Conservation (phyloP, 2,329 filamentous ascomycete species). For the Phyllosticta capitalensis region DNA sequence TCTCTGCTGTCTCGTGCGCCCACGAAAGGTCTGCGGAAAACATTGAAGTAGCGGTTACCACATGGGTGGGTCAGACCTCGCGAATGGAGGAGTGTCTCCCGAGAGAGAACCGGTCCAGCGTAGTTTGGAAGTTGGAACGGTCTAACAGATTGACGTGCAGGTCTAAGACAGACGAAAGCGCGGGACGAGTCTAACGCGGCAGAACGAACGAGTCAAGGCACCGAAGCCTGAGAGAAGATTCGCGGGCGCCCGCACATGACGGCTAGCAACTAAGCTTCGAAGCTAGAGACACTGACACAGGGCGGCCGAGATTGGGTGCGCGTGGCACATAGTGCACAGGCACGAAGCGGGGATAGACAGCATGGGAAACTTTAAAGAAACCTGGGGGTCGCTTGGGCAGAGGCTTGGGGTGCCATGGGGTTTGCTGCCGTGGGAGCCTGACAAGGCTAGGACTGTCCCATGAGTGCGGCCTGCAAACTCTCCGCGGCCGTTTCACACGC, state of each 20-base stretch:
- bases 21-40: conserved; percentile 31
- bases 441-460: neutral
- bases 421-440: neutral
- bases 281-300: neutral
- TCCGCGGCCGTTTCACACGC: conserved; percentile 6
- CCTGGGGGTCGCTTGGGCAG: neutral
- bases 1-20: conserved; percentile 25
- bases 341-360: neutral
- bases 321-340: neutral
- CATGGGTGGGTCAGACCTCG: neutral
- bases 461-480: neutral
- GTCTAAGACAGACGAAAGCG: neutral
- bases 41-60: conserved; percentile 17
- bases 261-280: neutral
- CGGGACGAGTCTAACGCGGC: neutral
- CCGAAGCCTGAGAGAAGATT: neutral
- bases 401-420: neutral
- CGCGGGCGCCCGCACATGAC: neutral
- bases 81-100: neutral
- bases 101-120: neutral
- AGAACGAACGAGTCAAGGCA: neutral
- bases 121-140: neutral
- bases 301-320: neutral
- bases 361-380: neutral
- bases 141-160: neutral